These are phyloP conservation scores for Pseudoturritis turrita DNA, from an alignment of 345 rosid genomes.

Conservation along the genomic window DNA sequence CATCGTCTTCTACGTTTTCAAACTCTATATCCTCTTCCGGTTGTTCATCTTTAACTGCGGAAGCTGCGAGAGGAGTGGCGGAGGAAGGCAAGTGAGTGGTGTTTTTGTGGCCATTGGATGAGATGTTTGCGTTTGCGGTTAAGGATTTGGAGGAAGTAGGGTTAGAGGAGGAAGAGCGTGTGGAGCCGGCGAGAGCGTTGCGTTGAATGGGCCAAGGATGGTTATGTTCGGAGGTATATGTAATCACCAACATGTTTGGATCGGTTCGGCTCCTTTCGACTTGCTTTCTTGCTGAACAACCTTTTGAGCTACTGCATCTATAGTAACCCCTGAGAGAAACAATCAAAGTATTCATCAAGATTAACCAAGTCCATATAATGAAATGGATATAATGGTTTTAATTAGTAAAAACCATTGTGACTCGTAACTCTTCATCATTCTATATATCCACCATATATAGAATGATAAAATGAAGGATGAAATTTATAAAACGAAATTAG, in stretches of 20 bases:
- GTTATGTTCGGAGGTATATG: slow-evolving; percentile 92
- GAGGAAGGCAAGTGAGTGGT: not conserved
- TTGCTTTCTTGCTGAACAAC: slow-evolving; percentile 92
- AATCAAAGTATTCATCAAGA: not conserved
- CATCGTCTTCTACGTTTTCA: slow-evolving; percentile 32
- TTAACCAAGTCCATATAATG: not conserved
- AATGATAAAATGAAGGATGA: not conserved
- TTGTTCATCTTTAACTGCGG: slow-evolving; percentile 37
- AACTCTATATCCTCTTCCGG: slow-evolving; percentile 29
- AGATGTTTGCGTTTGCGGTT: not conserved
- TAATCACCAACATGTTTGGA: slow-evolving; percentile 88
- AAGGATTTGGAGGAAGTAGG: slow-evolving; percentile 4
- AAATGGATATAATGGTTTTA: not conserved
- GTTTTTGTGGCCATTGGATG: not conserved
- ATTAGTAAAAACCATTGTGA: not conserved
- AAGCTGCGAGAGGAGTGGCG: not conserved
- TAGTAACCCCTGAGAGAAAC: slow-evolving; percentile 62
- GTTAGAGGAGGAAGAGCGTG: slow-evolving; percentile 41
- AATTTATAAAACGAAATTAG: not conserved
- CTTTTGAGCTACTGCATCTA: slow-evolving; percentile 91
- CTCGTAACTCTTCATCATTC: not conserved
- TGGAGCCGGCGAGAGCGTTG: slow-evolving; percentile 70
- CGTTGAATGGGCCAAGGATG: slow-evolving; percentile 91
- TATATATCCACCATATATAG: not conserved
- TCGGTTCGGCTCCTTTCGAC: slow-evolving; percentile 89